A percentile compares a stretch with the other conserved stretches of the same genome.
phyloP scores from a whole-genome alignment of 192 early-diverging fungal species.

The Linnemannia exigua region DNA sequence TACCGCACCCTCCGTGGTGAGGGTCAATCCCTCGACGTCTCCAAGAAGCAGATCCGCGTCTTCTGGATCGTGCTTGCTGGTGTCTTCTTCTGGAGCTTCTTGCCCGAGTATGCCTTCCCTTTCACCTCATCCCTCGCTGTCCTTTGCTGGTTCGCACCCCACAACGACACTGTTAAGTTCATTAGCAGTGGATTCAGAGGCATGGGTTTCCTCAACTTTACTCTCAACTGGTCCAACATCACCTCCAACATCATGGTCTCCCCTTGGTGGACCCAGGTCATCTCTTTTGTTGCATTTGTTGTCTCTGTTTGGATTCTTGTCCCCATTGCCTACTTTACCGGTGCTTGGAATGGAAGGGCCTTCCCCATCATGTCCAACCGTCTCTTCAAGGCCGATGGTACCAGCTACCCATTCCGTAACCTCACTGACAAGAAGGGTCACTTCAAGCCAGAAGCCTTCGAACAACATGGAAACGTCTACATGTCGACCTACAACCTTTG shows the following conservation, averaged over 20 bases:
- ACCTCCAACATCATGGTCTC: conserved; percentile 56
- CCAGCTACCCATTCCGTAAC: conserved; percentile 42
- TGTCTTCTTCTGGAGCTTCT: conserved; percentile 59
- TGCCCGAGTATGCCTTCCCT: conserved; percentile 59
- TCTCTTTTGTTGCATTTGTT: conserved; percentile 63
- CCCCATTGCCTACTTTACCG: conserved; percentile 51
- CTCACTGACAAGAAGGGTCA: conserved; percentile 38
- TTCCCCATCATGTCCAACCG: conserved; percentile 59
- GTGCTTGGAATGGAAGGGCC: conserved; percentile 36
- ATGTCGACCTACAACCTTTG: conserved; percentile 59
- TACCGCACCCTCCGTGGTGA: conserved; percentile 55
- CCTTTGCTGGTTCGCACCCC: conserved; percentile 56
- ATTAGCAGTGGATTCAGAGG: conserved; percentile 61
- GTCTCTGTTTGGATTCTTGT: conserved; percentile 61
- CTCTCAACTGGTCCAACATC: conserved; percentile 60
- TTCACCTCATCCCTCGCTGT: conserved; percentile 54
- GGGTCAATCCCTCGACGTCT: conserved; percentile 33
- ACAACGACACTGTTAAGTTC: conserved; percentile 54
- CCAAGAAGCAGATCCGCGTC: conserved; percentile 51
- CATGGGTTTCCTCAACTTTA: conserved; percentile 64
- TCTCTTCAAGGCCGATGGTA: conserved; percentile 53
- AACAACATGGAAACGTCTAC: conserved; percentile 51
- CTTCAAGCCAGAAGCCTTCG: conserved; percentile 32
- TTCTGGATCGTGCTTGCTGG: conserved; percentile 52
- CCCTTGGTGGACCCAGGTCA: conserved; percentile 62